Evolutionary conservation across 164 flowering plant species (phyloP).

Genomic region (Paratinospora sagittata): DNA sequence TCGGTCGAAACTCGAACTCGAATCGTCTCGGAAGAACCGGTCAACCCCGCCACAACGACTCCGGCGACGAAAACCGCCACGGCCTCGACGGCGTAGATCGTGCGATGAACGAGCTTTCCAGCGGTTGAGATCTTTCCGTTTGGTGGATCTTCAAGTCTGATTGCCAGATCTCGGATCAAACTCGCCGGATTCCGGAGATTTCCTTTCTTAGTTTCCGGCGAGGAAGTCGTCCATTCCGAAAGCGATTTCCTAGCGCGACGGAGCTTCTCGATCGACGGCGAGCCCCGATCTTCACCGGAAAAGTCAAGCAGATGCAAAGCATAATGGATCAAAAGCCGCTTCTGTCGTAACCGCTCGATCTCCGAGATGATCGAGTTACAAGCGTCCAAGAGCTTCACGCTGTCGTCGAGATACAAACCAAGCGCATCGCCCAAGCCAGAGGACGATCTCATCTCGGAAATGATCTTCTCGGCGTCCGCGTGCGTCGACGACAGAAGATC

Average conservation of each 20-base stretch:
- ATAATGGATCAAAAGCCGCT: conserved; percentile 22
- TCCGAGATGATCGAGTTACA: conserved; percentile 31
- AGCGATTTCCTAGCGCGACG: conserved; percentile 23
- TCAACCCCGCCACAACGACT: conserved; percentile 17
- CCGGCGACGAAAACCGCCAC: conserved; percentile 29
- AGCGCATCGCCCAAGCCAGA: conserved; percentile 5
- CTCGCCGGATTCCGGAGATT: conserved; percentile 11
- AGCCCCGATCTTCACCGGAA: not conserved
- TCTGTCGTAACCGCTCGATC: conserved; percentile 26
- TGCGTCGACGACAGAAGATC: conserved; percentile 25
- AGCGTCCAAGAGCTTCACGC: conserved; percentile 27
- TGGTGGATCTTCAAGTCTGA: conserved; percentile 10
- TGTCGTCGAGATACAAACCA: conserved; percentile 22
- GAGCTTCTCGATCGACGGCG: conserved; percentile 19
- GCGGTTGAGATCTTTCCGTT: conserved; percentile 23
- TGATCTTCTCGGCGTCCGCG: conserved; percentile 22
- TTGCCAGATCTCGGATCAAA: conserved; percentile 25
- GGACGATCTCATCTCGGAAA: conserved; percentile 6
- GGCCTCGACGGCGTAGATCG: conserved; percentile 25
- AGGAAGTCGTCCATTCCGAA: conserved; percentile 11
- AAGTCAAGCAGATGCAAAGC: conserved; percentile 18
- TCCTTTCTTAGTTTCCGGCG: not conserved
- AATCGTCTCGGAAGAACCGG: conserved; percentile 8
- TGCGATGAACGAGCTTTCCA: conserved; percentile 21
- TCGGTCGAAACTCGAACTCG: conserved; percentile 18